These are phyloP conservation scores for Linaria vulgaris DNA, from an alignment of 257 asterid genomes.

Conservation along the genomic window DNA sequence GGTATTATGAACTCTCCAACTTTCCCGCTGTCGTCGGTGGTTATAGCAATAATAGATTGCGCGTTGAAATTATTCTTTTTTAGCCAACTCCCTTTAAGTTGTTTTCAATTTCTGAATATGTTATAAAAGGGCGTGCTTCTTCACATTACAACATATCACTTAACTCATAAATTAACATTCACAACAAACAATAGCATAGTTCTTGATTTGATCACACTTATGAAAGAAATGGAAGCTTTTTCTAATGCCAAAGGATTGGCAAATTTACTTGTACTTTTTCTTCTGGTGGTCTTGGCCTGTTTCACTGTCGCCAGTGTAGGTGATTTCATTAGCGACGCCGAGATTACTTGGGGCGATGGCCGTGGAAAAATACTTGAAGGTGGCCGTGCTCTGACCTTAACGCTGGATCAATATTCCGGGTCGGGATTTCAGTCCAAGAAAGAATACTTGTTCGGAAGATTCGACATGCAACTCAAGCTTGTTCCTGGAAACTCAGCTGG, in stretches of 20 bases:
- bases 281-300: background rate
- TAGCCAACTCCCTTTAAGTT: too few species aligned
- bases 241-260: background rate
- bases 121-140: too few species aligned
- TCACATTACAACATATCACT: too few species aligned
- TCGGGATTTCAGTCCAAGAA: conserved; percentile 29
- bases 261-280: conserved; percentile 1
- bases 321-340: conserved; percentile 39
- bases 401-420: conserved; percentile 28
- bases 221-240: background rate
- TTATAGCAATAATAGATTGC: too few species aligned
- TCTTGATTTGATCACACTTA: too few species aligned
- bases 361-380: conserved; percentile 38
- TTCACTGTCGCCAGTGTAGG: conserved; percentile 24
- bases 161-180: too few species aligned
- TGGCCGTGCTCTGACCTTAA: conserved; percentile 33
- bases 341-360: conserved; percentile 37
- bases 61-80: too few species aligned
- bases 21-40: too few species aligned
- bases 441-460: conserved; percentile 29
- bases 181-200: too few species aligned
- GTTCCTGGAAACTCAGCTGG: conserved; percentile 48
- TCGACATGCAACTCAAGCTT: conserved; percentile 31
- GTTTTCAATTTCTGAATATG: too few species aligned
- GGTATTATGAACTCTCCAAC: too few species aligned